Percentiles rank a stretch among this genome's conserved stretches.
Conservation (phyloP, 768 basidiomycete genomes). For the Bullera alba region DNA sequence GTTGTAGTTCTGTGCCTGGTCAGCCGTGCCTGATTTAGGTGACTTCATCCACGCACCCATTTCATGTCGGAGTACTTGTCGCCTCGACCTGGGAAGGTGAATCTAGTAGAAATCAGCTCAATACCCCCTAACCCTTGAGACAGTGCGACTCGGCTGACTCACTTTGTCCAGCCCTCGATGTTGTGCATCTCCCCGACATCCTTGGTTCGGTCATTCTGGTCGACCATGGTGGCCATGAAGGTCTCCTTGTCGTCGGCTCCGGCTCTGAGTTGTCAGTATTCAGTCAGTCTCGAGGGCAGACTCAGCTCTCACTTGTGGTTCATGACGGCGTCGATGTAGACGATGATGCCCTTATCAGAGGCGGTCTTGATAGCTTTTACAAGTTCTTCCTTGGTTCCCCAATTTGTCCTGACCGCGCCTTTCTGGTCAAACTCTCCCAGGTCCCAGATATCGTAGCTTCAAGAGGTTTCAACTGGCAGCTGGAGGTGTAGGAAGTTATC, state of each 20-base stretch:
- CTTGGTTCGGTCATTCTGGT: conserved; percentile 61
- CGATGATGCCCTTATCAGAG: conserved; percentile 60
- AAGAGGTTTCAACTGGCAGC: not conserved
- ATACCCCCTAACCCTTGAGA: not conserved
- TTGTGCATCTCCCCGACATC: conserved; percentile 56
- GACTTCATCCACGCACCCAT: conserved; percentile 16
- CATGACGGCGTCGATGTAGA: conserved; percentile 79
- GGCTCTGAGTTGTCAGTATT: conserved; percentile 51
- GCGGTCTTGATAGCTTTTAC: conserved; percentile 64
- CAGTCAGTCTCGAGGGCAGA: not conserved
- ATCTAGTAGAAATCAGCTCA: conserved; percentile 46
- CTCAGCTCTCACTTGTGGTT: conserved; percentile 59
- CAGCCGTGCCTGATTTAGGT: not conserved
- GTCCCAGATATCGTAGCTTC: conserved; percentile 45
- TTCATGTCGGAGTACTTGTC: conserved; percentile 50
- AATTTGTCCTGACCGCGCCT: conserved; percentile 56
- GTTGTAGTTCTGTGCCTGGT: conserved; percentile 53
- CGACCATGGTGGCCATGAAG: conserved; percentile 64
- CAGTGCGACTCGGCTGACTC: conserved; percentile 11
- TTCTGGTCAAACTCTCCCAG: conserved; percentile 48
- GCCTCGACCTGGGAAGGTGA: conserved; percentile 70
- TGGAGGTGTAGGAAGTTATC: not conserved
- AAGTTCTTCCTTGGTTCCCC: conserved; percentile 80
- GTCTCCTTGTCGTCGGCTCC: conserved; percentile 72
- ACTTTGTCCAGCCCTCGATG: conserved; percentile 59